Percentiles rank a stretch among this genome's conserved stretches.
These are phyloP conservation scores for Candida buenavistaensis DNA, from an alignment of 1,139 yeast genomes.

Conservation along the genomic window DNA sequence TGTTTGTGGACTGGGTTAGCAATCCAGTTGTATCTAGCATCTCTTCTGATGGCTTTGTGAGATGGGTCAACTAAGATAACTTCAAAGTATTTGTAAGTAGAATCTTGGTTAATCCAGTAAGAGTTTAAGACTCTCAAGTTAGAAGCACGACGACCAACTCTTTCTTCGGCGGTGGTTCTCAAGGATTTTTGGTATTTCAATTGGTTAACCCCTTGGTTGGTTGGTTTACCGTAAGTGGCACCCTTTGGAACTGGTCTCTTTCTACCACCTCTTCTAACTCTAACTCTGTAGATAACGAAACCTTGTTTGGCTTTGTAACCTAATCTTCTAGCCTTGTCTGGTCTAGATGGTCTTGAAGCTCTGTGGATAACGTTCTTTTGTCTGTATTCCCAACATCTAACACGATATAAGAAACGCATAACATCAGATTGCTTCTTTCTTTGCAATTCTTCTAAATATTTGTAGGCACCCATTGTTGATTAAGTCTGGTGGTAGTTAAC, in stretches of 20 bases:
- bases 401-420: constrained; percentile 97
- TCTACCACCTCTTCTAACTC: constrained; percentile 99
- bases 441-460: constrained; percentile 98
- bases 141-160: constrained; percentile 98
- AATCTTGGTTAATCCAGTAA: constrained; percentile 99
- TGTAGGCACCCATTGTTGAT: constrained; percentile 95
- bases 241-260: constrained; percentile 99
- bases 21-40: constrained; percentile 99
- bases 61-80: constrained; percentile 96
- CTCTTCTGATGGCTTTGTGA: constrained; percentile 99
- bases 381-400: constrained; percentile 99
- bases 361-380: constrained; percentile 99
- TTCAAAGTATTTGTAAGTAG: constrained; percentile 99
- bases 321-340: constrained; percentile 99
- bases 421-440: constrained; percentile 99
- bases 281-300: constrained; percentile 95
- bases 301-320: constrained; percentile 99
- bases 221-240: constrained; percentile 99
- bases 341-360: constrained; percentile 98
- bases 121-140: constrained; percentile 99
- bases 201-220: constrained; percentile 99
- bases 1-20: constrained; percentile 99
- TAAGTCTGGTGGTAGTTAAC: constrained; percentile 8
- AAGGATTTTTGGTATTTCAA: constrained; percentile 98
- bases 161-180: constrained; percentile 98